phyloP scores from a whole-genome alignment of 2,329 filamentous ascomycete genomes.

The Hymenoscyphus linearis region DNA sequence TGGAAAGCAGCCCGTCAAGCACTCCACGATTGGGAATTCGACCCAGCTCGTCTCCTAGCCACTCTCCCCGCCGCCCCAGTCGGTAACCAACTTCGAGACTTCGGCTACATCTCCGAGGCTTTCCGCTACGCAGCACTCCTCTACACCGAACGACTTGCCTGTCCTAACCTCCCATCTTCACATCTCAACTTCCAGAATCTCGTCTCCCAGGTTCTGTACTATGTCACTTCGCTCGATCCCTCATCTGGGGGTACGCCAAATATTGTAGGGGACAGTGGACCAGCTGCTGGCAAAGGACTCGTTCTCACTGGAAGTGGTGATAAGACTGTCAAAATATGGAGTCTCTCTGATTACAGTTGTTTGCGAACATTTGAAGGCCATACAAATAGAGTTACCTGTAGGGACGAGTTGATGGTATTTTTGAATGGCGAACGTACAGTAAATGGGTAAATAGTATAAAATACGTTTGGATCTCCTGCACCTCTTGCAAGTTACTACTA shows the following conservation, averaged over 20 bases:
- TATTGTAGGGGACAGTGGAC: conserved; percentile 65
- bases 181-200: conserved; percentile 77
- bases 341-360: conserved; percentile 83
- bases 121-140: conserved; percentile 86
- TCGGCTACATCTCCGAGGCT: conserved; percentile 79
- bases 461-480: background rate
- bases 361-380: conserved; percentile 93
- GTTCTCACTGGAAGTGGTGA: conserved; percentile 90
- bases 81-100: conserved; percentile 62
- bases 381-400: conserved; percentile 69
- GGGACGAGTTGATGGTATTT: background rate
- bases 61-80: conserved; percentile 46
- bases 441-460: background rate
- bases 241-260: conserved; percentile 66
- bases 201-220: conserved; percentile 76
- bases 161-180: conserved; percentile 65
- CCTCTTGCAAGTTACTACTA: background rate
- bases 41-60: conserved; percentile 46
- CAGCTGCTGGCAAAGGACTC: conserved; percentile 72
- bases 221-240: conserved; percentile 72
- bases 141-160: conserved; percentile 82
- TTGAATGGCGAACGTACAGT: background rate
- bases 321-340: conserved; percentile 96
- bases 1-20: conserved; percentile 75
- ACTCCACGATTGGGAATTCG: conserved; percentile 78